A percentile compares a stretch with the other conserved stretches of the same genome.
Evolutionary conservation across 2,329 filamentous ascomycete species (phyloP).

Genomic region (Shiraia sp.): DNA sequence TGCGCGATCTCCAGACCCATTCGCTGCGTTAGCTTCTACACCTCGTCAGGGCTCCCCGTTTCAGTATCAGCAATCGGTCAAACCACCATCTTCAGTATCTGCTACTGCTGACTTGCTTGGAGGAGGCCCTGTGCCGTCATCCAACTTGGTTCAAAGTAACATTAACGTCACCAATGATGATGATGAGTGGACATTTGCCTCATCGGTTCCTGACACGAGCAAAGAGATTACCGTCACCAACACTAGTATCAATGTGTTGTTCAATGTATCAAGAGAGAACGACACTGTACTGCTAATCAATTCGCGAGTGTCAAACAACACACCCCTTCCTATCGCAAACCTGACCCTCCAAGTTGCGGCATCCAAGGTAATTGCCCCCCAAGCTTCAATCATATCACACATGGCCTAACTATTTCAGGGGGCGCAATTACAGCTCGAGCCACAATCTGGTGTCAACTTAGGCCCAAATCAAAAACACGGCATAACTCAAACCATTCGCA

Average conservation of each 20-base stretch:
- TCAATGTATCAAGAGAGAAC: constrained; percentile 67
- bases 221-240: constrained; percentile 71
- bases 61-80: constrained; percentile 52
- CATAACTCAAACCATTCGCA: constrained; percentile 78
- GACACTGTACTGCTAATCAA: constrained; percentile 67
- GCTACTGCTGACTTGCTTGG: constrained; percentile 43
- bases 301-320: constrained; percentile 84
- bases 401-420: constrained; percentile 57
- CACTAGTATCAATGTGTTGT: constrained; percentile 71
- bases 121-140: constrained; percentile 31
- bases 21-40: constrained; percentile 60
- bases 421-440: constrained; percentile 78
- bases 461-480: constrained; percentile 72
- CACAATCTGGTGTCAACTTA: constrained; percentile 80
- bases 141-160: constrained; percentile 31
- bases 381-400: neutral
- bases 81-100: constrained; percentile 37
- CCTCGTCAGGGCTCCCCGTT: constrained; percentile 56
- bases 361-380: constrained; percentile 68
- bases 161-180: constrained; percentile 72
- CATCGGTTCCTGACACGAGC: constrained; percentile 74
- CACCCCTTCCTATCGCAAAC: constrained; percentile 70
- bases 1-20: constrained; percentile 57
- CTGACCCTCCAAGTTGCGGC: constrained; percentile 92
- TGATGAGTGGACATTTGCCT: constrained; percentile 94